These are phyloP conservation scores for Aureobasidium uvarum DNA, from an alignment of 2,329 filamentous ascomycete species.

Conservation along the genomic window DNA sequence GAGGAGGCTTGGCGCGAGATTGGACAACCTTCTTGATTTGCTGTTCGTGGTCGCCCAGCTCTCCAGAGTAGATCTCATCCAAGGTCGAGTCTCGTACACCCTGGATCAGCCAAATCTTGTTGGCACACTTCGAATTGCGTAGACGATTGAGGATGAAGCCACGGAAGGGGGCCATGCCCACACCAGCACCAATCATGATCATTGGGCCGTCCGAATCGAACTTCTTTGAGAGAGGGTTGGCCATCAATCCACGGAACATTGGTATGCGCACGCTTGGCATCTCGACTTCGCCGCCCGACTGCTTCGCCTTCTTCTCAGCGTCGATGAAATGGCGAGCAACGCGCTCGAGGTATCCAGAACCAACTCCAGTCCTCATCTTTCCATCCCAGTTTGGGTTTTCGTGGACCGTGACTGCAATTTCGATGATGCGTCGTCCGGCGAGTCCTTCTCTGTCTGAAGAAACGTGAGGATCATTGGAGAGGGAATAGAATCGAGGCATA, in stretches of 20 bases:
- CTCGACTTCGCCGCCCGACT: conserved; percentile 44
- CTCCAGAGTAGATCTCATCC: conserved; percentile 94
- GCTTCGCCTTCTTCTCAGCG: conserved; percentile 60
- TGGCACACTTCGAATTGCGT: conserved; percentile 92
- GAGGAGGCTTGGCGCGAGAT: conserved; percentile 38
- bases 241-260: conserved; percentile 98
- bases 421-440: conserved; percentile 75
- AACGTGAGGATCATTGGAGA: conserved; percentile 92
- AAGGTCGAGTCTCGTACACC: conserved; percentile 90
- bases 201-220: conserved; percentile 95
- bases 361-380: conserved; percentile 70
- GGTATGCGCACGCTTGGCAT: conserved; percentile 71
- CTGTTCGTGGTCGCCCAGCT: conserved; percentile 85
- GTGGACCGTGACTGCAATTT: conserved; percentile 96
- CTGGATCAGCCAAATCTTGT: conserved; percentile 97
- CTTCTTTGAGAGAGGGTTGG: conserved; percentile 87
- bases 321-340: conserved; percentile 71
- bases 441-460: conserved; percentile 67
- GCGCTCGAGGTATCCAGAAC: conserved; percentile 90
- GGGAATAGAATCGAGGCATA: conserved; percentile 98
- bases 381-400: conserved; percentile 76
- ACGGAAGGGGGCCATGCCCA: conserved; percentile 95
- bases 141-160: conserved; percentile 94
- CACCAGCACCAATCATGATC: conserved; percentile 94
- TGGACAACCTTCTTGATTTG: conserved; percentile 54